phyloP scores from a whole-genome alignment of 345 rosid genomes.

The Salix viminalis region DNA sequence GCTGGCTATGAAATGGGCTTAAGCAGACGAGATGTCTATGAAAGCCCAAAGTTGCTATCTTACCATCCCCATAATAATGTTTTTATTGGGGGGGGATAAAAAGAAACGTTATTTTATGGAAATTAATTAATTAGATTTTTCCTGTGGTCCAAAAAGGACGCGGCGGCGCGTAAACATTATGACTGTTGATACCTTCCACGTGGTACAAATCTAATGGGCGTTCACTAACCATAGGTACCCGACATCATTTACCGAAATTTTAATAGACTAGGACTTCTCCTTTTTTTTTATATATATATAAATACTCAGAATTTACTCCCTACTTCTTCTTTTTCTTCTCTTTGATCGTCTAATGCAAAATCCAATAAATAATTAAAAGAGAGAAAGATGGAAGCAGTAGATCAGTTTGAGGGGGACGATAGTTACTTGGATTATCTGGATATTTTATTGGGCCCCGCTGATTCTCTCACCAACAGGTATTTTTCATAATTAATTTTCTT shows the following conservation, averaged over 20 bases:
- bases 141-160: not conserved
- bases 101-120: too few species aligned
- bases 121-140: too few species aligned
- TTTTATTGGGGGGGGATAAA: too few species aligned
- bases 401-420: not conserved
- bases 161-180: slow-evolving; percentile 13
- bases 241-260: not conserved
- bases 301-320: not conserved
- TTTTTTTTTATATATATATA: too few species aligned
- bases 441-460: not conserved
- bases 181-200: slow-evolving; percentile 5
- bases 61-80: not conserved
- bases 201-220: slow-evolving; percentile 1
- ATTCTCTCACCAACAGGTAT: not conserved
- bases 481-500: not conserved
- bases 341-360: not conserved
- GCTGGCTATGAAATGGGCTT: not conserved
- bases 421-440: not conserved
- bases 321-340: not conserved
- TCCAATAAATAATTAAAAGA: not conserved
- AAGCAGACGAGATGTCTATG: not conserved
- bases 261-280: not conserved
- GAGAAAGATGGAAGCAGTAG: not conserved
- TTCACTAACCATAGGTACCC: too few species aligned
- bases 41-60: not conserved